Percentiles rank a stretch among this genome's conserved stretches.
Conservation (phyloP, 75 land plant species). For the Adiantum capillusveneris region DNA sequence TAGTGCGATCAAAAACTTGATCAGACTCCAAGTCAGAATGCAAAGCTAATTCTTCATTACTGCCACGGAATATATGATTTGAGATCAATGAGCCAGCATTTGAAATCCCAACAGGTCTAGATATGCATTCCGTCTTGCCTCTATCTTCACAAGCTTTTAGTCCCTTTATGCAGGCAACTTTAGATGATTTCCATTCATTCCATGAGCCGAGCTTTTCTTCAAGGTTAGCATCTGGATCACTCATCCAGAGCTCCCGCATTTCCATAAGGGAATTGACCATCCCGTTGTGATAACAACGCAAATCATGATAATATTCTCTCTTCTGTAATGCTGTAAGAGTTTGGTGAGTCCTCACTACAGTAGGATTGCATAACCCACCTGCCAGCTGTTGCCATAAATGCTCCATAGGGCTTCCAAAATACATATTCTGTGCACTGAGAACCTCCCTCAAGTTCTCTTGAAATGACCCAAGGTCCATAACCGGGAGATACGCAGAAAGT, state of each 20-base stretch:
- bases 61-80: too few relatives aligned
- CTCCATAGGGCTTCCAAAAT: conserved; percentile 24
- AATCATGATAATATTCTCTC: conserved; percentile 32
- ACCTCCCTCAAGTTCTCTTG: conserved; percentile 14
- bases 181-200: neutral
- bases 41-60: too few relatives aligned
- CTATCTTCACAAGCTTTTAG: too few relatives aligned
- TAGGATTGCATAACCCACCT: conserved; percentile 23
- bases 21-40: too few relatives aligned
- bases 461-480: conserved; percentile 14
- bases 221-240: conserved; percentile 27
- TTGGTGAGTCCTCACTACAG: conserved; percentile 15
- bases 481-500: conserved; percentile 13
- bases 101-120: too few relatives aligned
- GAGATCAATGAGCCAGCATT: too few relatives aligned
- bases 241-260: conserved; percentile 28
- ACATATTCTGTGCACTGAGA: conserved; percentile 22
- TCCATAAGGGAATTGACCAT: conserved; percentile 28
- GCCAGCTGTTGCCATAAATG: conserved; percentile 19
- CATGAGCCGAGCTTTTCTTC: conserved; percentile 21
- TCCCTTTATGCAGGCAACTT: too few relatives aligned
- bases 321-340: conserved; percentile 22
- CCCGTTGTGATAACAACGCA: conserved; percentile 23
- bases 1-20: too few relatives aligned
- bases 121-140: too few relatives aligned